Evolutionary conservation across 805 yeast species (phyloP).

Genomic region (Yarrowia sp.): DNA sequence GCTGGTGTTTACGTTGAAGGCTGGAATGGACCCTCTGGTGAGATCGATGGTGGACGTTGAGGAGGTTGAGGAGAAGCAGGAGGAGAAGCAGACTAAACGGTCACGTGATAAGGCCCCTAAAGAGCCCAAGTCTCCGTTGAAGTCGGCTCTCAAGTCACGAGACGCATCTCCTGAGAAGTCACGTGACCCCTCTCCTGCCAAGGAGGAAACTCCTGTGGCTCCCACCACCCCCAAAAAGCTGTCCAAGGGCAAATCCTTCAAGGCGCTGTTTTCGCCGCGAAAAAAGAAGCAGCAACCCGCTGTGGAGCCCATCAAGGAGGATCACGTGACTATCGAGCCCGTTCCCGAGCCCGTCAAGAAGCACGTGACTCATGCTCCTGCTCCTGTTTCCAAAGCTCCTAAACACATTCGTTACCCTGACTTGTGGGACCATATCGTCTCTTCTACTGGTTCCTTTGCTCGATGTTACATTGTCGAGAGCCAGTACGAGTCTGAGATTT

Average conservation of each 20-base stretch:
- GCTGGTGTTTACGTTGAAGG: conserved; percentile 69
- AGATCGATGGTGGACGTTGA: conserved; percentile 1
- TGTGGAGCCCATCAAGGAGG: neutral
- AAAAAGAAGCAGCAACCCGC: conserved; percentile 7
- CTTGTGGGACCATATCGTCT: conserved; percentile 59
- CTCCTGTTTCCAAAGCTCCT: neutral
- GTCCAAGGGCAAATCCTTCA: conserved; percentile 15
- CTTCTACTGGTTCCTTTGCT: conserved; percentile 88
- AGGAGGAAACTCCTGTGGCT: neutral
- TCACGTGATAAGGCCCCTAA: neutral
- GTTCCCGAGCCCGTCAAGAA: conserved; percentile 2
- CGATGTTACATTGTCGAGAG: conserved; percentile 67
- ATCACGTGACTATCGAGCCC: neutral
- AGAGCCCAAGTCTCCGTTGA: neutral
- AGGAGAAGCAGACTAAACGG: neutral
- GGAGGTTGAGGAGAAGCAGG: neutral
- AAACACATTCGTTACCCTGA: conserved; percentile 32
- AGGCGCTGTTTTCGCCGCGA: conserved; percentile 21
- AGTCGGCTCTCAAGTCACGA: neutral
- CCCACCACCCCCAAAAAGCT: neutral
- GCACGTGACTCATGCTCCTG: neutral
- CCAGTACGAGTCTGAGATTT: conserved; percentile 55
- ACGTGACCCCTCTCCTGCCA: neutral
- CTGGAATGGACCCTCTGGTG: conserved; percentile 36
- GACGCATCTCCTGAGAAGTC: neutral